A percentile compares a stretch with the other conserved stretches of the same genome.
phyloP scores from a whole-genome alignment of 805 yeast species.

The Ascoidea rubescens region DNA sequence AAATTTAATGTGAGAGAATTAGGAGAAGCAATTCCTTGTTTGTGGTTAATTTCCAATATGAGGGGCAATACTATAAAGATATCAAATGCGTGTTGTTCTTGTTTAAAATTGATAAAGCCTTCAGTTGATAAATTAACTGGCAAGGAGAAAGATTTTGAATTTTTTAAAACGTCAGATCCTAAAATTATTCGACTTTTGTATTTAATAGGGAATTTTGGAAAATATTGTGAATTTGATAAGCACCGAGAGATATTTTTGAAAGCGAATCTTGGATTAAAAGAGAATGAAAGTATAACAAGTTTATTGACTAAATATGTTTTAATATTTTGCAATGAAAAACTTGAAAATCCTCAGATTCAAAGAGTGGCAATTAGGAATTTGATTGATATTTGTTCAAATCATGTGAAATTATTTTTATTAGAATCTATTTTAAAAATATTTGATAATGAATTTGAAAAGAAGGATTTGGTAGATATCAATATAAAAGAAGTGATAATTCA shows the following conservation, averaged over 20 bases:
- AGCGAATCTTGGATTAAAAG: constrained; percentile 27
- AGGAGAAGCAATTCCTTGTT: constrained; percentile 61
- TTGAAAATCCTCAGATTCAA: constrained; percentile 23
- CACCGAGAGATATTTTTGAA: constrained; percentile 24
- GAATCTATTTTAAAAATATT: constrained; percentile 37
- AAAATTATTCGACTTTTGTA: constrained; percentile 43
- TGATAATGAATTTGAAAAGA: constrained; percentile 30
- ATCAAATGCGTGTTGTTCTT: constrained; percentile 50
- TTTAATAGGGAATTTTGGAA: constrained; percentile 58
- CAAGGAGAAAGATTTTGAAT: neutral
- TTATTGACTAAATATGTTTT: constrained; percentile 46
- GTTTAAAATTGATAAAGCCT: constrained; percentile 37
- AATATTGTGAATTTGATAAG: constrained; percentile 47
- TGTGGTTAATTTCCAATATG: constrained; percentile 40
- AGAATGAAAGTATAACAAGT: constrained; percentile 41
- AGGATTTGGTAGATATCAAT: constrained; percentile 18
- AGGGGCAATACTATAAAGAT: constrained; percentile 32
- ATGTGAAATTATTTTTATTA: constrained; percentile 53
- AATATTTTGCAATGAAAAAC: constrained; percentile 28
- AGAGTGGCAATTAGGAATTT: constrained; percentile 43
- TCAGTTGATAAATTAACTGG: constrained; percentile 20
- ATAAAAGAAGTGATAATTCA: constrained; percentile 38
- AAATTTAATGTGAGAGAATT: constrained; percentile 46
- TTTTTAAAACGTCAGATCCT: constrained; percentile 21
- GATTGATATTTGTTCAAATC: constrained; percentile 42